These are phyloP conservation scores for Russula earlei DNA, from an alignment of 768 basidiomycete genomes.

Conservation along the genomic window DNA sequence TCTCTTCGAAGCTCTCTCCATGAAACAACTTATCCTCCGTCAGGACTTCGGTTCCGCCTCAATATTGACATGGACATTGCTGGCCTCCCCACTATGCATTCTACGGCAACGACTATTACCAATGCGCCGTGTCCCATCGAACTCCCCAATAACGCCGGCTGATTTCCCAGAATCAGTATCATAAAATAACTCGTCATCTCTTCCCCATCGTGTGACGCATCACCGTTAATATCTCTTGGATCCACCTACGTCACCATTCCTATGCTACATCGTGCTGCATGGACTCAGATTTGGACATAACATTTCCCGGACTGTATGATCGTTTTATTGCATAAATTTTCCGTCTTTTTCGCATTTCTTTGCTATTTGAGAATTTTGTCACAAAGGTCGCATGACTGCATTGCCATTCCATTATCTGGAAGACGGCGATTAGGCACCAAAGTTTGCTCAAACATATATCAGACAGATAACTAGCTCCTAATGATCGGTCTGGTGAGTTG, in stretches of 20 bases:
- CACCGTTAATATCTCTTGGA: not conserved
- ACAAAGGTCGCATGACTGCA: not conserved
- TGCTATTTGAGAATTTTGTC: not conserved
- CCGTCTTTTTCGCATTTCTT: not conserved
- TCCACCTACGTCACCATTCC: not conserved
- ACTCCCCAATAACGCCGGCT: conserved; percentile 22
- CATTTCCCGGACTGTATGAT: conserved; percentile 6
- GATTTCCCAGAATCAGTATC: not conserved
- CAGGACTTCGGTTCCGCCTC: conserved; percentile 29
- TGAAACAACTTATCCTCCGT: not conserved
- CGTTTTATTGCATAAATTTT: conserved; percentile 2
- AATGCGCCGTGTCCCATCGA: conserved; percentile 29
- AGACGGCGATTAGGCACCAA: no score
- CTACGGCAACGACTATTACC: conserved; percentile 26
- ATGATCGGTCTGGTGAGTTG: no score
- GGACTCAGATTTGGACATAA: conserved; percentile 2
- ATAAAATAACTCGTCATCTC: not conserved
- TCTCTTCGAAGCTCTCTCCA: not conserved
- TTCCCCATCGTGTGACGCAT: not conserved
- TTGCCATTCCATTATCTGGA: not conserved
- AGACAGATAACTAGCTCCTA: no score
- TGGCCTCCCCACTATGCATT: conserved; percentile 27
- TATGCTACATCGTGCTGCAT: not conserved
- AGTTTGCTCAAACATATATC: no score
- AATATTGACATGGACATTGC: conserved; percentile 29